A percentile compares a stretch with the other conserved stretches of the same genome.
These are phyloP conservation scores for Fusarium cicatricum DNA, from an alignment of 2,329 filamentous ascomycete genomes.

Conservation along the genomic window DNA sequence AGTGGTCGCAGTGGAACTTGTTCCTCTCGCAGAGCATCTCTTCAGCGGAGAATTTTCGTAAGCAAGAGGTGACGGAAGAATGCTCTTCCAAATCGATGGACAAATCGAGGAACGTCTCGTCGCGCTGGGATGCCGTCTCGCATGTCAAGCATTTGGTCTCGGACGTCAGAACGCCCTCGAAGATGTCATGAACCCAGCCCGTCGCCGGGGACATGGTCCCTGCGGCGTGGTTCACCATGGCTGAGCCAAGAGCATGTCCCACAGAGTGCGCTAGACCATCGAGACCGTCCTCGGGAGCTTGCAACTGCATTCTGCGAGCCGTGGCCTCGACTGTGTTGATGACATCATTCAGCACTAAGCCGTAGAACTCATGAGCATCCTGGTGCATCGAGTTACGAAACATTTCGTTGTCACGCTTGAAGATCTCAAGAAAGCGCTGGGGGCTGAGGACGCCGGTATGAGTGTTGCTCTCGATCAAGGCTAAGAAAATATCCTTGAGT, in stretches of 20 bases:
- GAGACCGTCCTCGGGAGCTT: slow-evolving; percentile 26
- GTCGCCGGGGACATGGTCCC: slow-evolving; percentile 68
- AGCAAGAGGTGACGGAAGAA: slow-evolving; percentile 93
- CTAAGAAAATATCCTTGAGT: slow-evolving; percentile 94
- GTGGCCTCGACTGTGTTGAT: slow-evolving; percentile 94
- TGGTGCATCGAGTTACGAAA: slow-evolving; percentile 98
- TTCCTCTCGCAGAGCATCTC: slow-evolving; percentile 99
- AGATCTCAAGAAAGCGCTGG: slow-evolving; percentile 90
- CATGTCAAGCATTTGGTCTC: slow-evolving; percentile 97
- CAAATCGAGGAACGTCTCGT: slow-evolving; percentile 94
- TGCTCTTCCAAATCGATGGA: slow-evolving; percentile 97
- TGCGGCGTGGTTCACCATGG: slow-evolving; percentile 47
- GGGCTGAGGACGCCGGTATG: slow-evolving; percentile 92
- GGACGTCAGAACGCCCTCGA: slow-evolving; percentile 92
- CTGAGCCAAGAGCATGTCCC: slow-evolving; percentile 48
- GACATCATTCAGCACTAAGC: slow-evolving; percentile 93
- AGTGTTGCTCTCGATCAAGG: slow-evolving; percentile 80
- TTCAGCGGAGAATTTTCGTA: slow-evolving; percentile 95
- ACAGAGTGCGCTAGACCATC: slow-evolving; percentile 62
- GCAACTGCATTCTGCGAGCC: slow-evolving; percentile 67
- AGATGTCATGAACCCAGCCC: slow-evolving; percentile 96
- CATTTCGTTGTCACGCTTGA: slow-evolving; percentile 95
- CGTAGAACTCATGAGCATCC: slow-evolving; percentile 97
- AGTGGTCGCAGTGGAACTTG: slow-evolving; percentile 99
- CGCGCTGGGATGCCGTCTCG: slow-evolving; percentile 92